Base-by-base conservation (phyloP, 768 basidiomycete species). In the Hypsizygus marmoreus region DNA sequence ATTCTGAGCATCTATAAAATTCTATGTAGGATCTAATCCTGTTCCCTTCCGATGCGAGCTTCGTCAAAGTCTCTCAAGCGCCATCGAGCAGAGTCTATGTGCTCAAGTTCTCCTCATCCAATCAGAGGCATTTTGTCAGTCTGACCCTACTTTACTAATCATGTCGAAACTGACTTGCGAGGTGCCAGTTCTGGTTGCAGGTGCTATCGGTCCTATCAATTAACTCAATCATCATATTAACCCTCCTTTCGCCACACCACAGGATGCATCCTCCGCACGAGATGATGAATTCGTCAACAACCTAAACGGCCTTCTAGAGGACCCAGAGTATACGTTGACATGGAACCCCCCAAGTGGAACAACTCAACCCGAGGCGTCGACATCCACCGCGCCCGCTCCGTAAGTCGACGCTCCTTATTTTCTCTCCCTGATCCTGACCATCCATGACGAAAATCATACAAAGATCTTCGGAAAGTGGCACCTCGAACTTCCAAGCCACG, bases 81-180 rank as follows among this genome's bases (percentile, higher is more conserved):
- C 39, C 58, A 8, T 72, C 72, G 24, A 90, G 88, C 5, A 74
- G 91, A 50, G 82, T 86, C 4, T 91, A 89, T 56, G 89, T 95
- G 51, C 84, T 95, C 63, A 91, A 89, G 67, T 95, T 97, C 71
- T 84, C 87, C 0, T 92, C 89, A 16, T 95, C 92, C 11, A 80
- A 91, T 62, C 88, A 91, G 60, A 81, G 83, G 51, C 88, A 94
- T 64, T 95, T 97, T 64, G 93, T 95, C 59, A 66, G 83, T 74
- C n/a, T 43, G 12, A 25, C 51, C 52, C 8, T 48, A 2, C 25
- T 45, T 13, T 25, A n/a, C 7, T 25, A 11, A 6, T 37, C 11
- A 12, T 40, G 3, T 33, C 12, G 3, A 14, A 23, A 17, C 30
- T 30, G 9, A 43, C 14, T 25, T 32, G 51, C 39, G 43, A 49